Percentiles rank a stretch among this genome's conserved stretches.
Conservation (phyloP, 768 basidiomycete genomes). For the Gautieria morchelliformis region DNA sequence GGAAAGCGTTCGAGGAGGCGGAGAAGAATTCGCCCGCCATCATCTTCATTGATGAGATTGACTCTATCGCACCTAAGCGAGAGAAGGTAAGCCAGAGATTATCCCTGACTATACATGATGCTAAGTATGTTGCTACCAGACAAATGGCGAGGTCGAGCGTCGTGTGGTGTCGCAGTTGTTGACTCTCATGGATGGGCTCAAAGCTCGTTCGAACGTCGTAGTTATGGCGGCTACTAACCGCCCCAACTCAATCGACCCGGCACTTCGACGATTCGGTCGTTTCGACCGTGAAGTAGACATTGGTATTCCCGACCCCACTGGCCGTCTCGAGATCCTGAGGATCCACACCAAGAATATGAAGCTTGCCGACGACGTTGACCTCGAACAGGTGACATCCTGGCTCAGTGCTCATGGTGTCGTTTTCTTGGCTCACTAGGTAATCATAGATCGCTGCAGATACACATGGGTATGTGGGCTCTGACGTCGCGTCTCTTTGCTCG, state of each 20-base stretch:
- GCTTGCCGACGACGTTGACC: conserved; percentile 89
- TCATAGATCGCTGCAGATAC: conserved; percentile 93
- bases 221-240: conserved; percentile 99
- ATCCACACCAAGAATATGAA: conserved; percentile 99
- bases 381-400: conserved; percentile 62
- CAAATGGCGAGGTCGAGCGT: conserved; percentile 98
- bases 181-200: conserved; percentile 98
- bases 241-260: conserved; percentile 98
- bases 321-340: conserved; percentile 95
- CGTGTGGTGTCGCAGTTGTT: conserved; percentile 97
- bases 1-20: conserved; percentile 99
- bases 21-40: conserved; percentile 99
- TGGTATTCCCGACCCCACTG: conserved; percentile 97
- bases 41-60: conserved; percentile 99
- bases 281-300: conserved; percentile 99
- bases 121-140: conserved; percentile 35
- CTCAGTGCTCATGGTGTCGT: background rate
- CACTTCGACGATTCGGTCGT: conserved; percentile 95
- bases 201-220: conserved; percentile 97
- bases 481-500: conserved; percentile 93
- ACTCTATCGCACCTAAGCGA: conserved; percentile 98
- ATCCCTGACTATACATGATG: background rate
- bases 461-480: conserved; percentile 98
- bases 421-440: background rate
- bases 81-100: conserved; percentile 62